These are phyloP conservation scores for Pseudocercospora pini-densiflorae DNA, from an alignment of 2,329 filamentous ascomycete genomes.

Conservation along the genomic window DNA sequence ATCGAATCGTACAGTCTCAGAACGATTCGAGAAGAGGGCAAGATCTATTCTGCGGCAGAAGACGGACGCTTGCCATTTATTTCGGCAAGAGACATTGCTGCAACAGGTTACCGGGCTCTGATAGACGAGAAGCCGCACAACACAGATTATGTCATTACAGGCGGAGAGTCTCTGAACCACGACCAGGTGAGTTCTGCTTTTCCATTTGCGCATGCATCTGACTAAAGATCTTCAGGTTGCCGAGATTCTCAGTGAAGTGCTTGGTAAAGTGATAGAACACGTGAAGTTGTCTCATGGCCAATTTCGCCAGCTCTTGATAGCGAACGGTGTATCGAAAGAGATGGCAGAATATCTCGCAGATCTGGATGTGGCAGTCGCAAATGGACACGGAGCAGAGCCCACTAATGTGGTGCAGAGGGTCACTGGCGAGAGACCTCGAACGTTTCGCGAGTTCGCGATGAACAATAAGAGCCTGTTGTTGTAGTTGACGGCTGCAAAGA, in stretches of 20 bases:
- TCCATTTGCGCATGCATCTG: neutral
- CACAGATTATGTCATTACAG: slow-evolving; percentile 45
- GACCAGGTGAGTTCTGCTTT: slow-evolving; percentile 31
- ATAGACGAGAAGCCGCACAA: slow-evolving; percentile 47
- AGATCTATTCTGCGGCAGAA: slow-evolving; percentile 50
- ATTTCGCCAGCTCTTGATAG: slow-evolving; percentile 13
- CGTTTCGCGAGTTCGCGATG: slow-evolving; percentile 16
- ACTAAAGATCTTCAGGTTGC: slow-evolving; percentile 14
- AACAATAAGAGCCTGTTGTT: slow-evolving; percentile 21
- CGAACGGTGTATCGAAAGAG: neutral
- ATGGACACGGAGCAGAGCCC: slow-evolving; percentile 14
- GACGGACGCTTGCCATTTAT: slow-evolving; percentile 55
- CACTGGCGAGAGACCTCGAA: slow-evolving; percentile 17
- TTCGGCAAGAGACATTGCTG: slow-evolving; percentile 53
- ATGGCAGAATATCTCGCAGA: slow-evolving; percentile 22
- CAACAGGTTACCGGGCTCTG: slow-evolving; percentile 49
- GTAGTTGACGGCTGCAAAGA: neutral
- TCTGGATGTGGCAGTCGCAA: slow-evolving; percentile 20
- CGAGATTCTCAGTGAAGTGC: slow-evolving; percentile 15
- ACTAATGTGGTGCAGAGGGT: slow-evolving; percentile 19
- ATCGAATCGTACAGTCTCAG: slow-evolving; percentile 38
- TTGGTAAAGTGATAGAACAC: slow-evolving; percentile 19
- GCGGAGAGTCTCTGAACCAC: slow-evolving; percentile 41
- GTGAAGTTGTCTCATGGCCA: slow-evolving; percentile 11
- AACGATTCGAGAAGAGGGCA: slow-evolving; percentile 46